These are phyloP conservation scores for Sordariomycetes sp. DNA, from an alignment of 2,329 filamentous ascomycete genomes.

Conservation along the genomic window DNA sequence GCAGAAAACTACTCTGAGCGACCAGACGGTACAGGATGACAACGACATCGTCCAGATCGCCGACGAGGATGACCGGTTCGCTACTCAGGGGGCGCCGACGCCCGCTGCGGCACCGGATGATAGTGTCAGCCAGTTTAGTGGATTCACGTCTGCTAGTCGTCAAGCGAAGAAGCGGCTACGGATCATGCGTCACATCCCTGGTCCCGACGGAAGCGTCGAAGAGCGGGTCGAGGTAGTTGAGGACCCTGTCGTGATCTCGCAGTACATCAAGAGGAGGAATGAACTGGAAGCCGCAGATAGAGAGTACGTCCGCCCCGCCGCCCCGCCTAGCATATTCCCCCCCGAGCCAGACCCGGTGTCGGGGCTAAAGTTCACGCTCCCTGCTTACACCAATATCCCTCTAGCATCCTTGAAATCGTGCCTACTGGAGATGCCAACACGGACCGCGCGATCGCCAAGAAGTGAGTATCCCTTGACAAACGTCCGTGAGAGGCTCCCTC, in stretches of 20 bases:
- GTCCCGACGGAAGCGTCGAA: conserved; percentile 39
- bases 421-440: conserved; percentile 40
- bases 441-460: conserved; percentile 37
- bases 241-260: conserved; percentile 77
- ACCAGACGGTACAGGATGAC: conserved; percentile 57
- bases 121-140: conserved; percentile 67
- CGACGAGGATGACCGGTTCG: conserved; percentile 58
- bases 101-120: conserved; percentile 60
- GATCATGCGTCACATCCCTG: conserved; percentile 56
- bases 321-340: not conserved
- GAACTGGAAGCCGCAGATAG: conserved; percentile 61
- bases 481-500: not conserved
- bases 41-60: conserved; percentile 46
- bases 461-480: conserved; percentile 8
- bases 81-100: conserved; percentile 57
- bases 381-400: conserved; percentile 26
- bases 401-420: conserved; percentile 37
- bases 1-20: conserved; percentile 69
- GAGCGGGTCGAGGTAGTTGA: conserved; percentile 59
- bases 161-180: conserved; percentile 55
- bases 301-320: conserved; percentile 43
- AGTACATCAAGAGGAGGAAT: conserved; percentile 73
- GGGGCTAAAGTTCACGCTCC: conserved; percentile 21
- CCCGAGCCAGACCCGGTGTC: conserved; percentile 2
- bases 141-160: conserved; percentile 54